phyloP scores from a whole-genome alignment of 1,284 basidiomycete species.

The Lentinus polychrous region DNA sequence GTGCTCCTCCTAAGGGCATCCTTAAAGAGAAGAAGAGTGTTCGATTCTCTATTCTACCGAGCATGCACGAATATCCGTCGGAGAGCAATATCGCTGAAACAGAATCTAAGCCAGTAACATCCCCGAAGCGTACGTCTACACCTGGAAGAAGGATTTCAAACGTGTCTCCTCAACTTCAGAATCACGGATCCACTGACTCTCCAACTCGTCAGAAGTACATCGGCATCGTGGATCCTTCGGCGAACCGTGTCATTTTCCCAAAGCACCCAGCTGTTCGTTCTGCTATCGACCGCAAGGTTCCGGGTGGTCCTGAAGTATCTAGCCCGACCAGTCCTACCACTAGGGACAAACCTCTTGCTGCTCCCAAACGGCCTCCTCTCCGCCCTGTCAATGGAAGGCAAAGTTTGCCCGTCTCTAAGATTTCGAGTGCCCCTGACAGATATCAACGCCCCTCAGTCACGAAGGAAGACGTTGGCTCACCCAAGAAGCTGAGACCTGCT shows the following conservation, averaged over 20 bases:
- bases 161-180: slow-evolving; percentile 1
- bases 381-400: slow-evolving; percentile 16
- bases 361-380: slow-evolving; percentile 12
- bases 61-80: slow-evolving; percentile 17
- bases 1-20: slow-evolving; percentile 24
- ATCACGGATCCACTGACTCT: not conserved
- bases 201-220: not conserved
- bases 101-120: slow-evolving; percentile 2
- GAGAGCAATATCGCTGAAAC: slow-evolving; percentile 7
- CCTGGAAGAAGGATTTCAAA: not conserved
- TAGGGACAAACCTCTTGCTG: not conserved
- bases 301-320: too few species aligned
- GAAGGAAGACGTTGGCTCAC: slow-evolving; percentile 10
- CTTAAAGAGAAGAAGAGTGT: slow-evolving; percentile 31
- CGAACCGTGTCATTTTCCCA: slow-evolving; percentile 15
- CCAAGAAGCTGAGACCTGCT: slow-evolving; percentile 10
- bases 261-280: slow-evolving; percentile 23
- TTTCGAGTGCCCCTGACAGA: not conserved
- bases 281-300: not conserved
- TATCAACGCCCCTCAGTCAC: slow-evolving; percentile 11
- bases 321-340: too few species aligned
- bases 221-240: not conserved
- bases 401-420: slow-evolving; percentile 12
- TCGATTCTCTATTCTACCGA: slow-evolving; percentile 26
- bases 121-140: not conserved